A percentile compares a stretch with the other conserved stretches of the same genome.
Evolutionary conservation across 441 rosid genomes (phyloP).

Genomic region (Isatis lusitanica): DNA sequence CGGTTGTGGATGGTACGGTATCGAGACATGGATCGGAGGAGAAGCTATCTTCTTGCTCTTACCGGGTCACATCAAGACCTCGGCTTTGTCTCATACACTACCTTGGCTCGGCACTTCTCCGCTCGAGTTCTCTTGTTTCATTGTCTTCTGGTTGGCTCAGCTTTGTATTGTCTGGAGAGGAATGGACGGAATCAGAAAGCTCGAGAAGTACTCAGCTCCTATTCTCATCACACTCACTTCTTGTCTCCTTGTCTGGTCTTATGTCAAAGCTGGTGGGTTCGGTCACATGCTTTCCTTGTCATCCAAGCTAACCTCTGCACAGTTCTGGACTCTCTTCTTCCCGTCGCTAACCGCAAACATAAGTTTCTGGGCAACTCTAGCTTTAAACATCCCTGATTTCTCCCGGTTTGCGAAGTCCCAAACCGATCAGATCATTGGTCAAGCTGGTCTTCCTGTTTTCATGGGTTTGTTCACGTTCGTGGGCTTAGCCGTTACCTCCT

Average conservation of each 20-base stretch:
- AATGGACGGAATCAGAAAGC: conserved; percentile 70
- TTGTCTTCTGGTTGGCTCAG: conserved; percentile 77
- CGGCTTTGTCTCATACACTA: conserved; percentile 44
- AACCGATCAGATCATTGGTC: conserved; percentile 77
- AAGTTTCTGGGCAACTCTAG: conserved; percentile 93
- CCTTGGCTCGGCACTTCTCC: conserved; percentile 90
- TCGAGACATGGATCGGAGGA: conserved; percentile 97
- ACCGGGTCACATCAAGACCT: conserved; percentile 50
- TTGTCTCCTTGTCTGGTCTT: conserved; percentile 73
- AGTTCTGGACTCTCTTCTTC: conserved; percentile 85
- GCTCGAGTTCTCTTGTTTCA: conserved; percentile 76
- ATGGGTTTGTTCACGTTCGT: conserved; percentile 89
- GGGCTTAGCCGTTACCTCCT: conserved; percentile 79
- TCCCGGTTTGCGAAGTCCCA: conserved; percentile 77
- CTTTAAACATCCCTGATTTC: conserved; percentile 88
- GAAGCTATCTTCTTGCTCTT: conserved; percentile 84
- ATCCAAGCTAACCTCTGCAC: conserved; percentile 56
- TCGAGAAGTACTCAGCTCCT: conserved; percentile 85
- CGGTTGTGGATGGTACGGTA: conserved; percentile 97
- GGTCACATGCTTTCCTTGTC: conserved; percentile 69
- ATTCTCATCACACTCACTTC: conserved; percentile 66
- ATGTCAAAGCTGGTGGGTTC: conserved; percentile 74
- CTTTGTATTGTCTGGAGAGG: conserved; percentile 72
- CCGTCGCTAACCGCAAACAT: conserved; percentile 93
- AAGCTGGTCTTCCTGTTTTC: conserved; percentile 78